Evolutionary conservation across 2,329 filamentous ascomycete species (phyloP), one percentile per base, ranked within the genome.

Genomic region (Aspergillus proliferans): DNA sequence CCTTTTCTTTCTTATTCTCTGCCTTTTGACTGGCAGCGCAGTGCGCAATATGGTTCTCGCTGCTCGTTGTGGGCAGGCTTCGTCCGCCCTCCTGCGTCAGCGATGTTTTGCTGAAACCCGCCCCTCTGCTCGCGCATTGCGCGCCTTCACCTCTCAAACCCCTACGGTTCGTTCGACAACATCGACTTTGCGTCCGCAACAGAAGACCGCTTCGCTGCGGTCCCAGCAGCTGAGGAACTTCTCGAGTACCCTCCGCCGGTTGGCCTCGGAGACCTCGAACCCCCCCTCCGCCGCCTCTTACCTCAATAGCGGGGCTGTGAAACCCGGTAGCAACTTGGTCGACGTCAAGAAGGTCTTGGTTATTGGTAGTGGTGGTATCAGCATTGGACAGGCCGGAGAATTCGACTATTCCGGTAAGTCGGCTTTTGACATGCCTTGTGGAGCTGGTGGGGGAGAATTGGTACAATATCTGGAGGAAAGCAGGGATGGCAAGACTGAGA

Each of bases 281-380:
- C 85, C 88, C 46, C 88, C 90, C 48, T 88, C 86, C 65, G 82
- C 90, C 47, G 84, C 91, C 73, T 88, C 91, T 54, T 95, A 95
- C 72, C 77, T 96, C 61, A 84, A 89, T 67, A 95, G 88, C 73
- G 91, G 90, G 61, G 86, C 84, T 52, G 85, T 96, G 67, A 87
- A 90, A 70, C 85, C 80, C 51, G 80, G 86, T 50, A 80, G 81
- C 63, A 80, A 92, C 62, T 76, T 87, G 48, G 86, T 96, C 45
- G 83, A 95, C 68, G 90, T 97, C 57, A 95, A 95, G 78, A 97
- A 97, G 77, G 92, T 97, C 46, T 77, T 97, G 54, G 91, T 97
- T 60, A 95, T 97, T 76, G 92, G 92, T 51, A 91, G 86, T 74
- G 92, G 92, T 76, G 92, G 92, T 72, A 80, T 97, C 60, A 89